Conservation (phyloP, 2,329 filamentous ascomycete species). For the Ceratocystis cacaofunesta region DNA sequence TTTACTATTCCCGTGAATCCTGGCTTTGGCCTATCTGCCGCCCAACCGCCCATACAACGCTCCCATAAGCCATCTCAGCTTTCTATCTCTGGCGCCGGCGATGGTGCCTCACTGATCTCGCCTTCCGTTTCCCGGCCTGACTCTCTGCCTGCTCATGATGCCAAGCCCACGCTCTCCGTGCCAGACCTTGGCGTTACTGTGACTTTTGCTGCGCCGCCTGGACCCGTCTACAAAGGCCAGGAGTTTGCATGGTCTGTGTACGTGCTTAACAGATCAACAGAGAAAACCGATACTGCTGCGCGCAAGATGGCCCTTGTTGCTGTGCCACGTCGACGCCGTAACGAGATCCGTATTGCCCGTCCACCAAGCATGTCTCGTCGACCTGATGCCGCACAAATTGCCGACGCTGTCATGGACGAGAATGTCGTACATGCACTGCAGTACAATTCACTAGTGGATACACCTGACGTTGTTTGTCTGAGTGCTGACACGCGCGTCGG, state of each 20-base stretch:
- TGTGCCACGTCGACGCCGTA: slow-evolving; percentile 48
- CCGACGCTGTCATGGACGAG: slow-evolving; percentile 57
- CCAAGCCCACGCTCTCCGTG: slow-evolving; percentile 34
- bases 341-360: slow-evolving; percentile 37
- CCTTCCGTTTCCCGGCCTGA: slow-evolving; percentile 45
- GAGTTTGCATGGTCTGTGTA: slow-evolving; percentile 60
- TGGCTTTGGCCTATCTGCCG: slow-evolving; percentile 39
- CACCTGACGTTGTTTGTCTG: slow-evolving; percentile 56
- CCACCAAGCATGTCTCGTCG: slow-evolving; percentile 36
- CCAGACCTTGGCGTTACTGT: slow-evolving; percentile 58
- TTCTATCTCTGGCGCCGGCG: slow-evolving; percentile 41
- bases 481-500: slow-evolving; percentile 62
- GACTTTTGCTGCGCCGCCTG: slow-evolving; percentile 50
- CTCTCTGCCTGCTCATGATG: slow-evolving; percentile 35
- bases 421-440: slow-evolving; percentile 58
- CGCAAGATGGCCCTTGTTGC: slow-evolving; percentile 58
- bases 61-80: slow-evolving; percentile 49
- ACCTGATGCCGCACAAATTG: slow-evolving; percentile 30
- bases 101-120: slow-evolving; percentile 37
- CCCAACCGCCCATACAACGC: slow-evolving; percentile 44
- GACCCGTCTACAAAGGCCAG: slow-evolving; percentile 45
- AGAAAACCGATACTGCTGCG: slow-evolving; percentile 26
- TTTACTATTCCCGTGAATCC: slow-evolving; percentile 53
- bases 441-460: slow-evolving; percentile 46
- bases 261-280: slow-evolving; percentile 55